phyloP scores from a whole-genome alignment of 2,329 filamentous ascomycete species.

The Boeremia lycopersici region DNA sequence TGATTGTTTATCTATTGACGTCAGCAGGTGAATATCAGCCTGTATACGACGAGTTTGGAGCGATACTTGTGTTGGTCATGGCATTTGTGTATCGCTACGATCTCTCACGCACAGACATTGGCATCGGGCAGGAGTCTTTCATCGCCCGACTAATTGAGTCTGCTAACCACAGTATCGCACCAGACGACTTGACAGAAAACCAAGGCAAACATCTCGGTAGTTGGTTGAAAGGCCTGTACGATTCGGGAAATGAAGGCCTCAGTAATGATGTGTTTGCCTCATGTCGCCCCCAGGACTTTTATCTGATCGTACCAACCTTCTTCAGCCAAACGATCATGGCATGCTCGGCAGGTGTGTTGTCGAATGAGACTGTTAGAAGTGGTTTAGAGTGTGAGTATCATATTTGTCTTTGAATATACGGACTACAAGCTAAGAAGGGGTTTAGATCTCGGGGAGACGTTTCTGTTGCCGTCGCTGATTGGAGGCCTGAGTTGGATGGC shows the following conservation, averaged over 20 bases:
- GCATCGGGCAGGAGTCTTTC: slow-evolving; percentile 68
- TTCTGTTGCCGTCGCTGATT: slow-evolving; percentile 78
- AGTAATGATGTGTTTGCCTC: slow-evolving; percentile 82
- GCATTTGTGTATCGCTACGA: slow-evolving; percentile 79
- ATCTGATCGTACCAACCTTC: slow-evolving; percentile 75
- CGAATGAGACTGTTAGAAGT: slow-evolving; percentile 72
- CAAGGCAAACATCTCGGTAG: slow-evolving; percentile 68
- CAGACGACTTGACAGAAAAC: slow-evolving; percentile 69
- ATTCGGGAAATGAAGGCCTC: slow-evolving; percentile 69
- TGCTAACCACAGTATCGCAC: slow-evolving; percentile 62
- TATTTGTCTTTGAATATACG: neutral
- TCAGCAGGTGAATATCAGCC: slow-evolving; percentile 74
- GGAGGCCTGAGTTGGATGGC: slow-evolving; percentile 74
- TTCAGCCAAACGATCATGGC: slow-evolving; percentile 78
- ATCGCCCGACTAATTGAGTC: slow-evolving; percentile 69
- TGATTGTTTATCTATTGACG: slow-evolving; percentile 18
- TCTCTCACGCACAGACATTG: slow-evolving; percentile 68
- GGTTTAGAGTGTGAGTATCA: slow-evolving; percentile 72
- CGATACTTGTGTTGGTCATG: slow-evolving; percentile 73
- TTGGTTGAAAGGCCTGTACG: slow-evolving; percentile 80
- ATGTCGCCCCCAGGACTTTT: slow-evolving; percentile 83
- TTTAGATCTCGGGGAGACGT: slow-evolving; percentile 76
- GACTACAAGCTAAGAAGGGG: neutral
- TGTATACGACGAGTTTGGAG: slow-evolving; percentile 84
- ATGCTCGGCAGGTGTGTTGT: slow-evolving; percentile 67